Evolutionary conservation across 768 basidiomycete genomes (phyloP), one percentile per base, ranked within the genome.

Genomic region (Tulasnella sp.): DNA sequence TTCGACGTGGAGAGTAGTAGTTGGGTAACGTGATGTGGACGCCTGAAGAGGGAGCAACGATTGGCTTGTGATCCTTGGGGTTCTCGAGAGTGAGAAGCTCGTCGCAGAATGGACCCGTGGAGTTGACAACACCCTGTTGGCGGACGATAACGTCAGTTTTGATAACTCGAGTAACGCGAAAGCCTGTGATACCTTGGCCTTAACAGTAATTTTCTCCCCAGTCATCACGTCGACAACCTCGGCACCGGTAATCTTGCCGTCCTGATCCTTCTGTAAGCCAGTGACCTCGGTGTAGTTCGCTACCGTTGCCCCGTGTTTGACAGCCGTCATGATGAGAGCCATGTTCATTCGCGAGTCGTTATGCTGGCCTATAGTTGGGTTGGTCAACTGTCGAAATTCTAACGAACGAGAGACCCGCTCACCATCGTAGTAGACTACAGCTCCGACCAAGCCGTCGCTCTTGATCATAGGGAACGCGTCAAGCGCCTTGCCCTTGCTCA

Each of bases 321-420:
- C 93, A 5, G 97, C 97, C 22, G 92, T 97, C 89, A 98, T 90
- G 80, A 97, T 88, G 39, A 99, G 86, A 0, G 97, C 94, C 74
- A 97, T 88, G 85, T 99, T 99, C 97, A 99, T 99, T 17, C 97
- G 89, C 0, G 97, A 92, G 80, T 99, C 97, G 80, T 99, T 99
- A 84, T 99, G 97, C 84, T 98, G 97, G 74, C 96, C 94, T 96
- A 42, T 54, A 45, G 36, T n/a, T 67, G 31, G 77, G 3, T 34
- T 68, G 38, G 68, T 64, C 29, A n/a, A 52, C 4, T 19, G 42
- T 69, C 37, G 31, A 8, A 58, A 5, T 38, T 42, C 29, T 38
- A 71, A 17, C 34, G 58, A 15, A 22, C 38, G 39, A 68, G 36
- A 37, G 76, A 74, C 19, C 25, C 38, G 76, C 87, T 77, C 80